phyloP scores from a whole-genome alignment of 768 basidiomycete genomes.

The Podaxis rugospora region DNA sequence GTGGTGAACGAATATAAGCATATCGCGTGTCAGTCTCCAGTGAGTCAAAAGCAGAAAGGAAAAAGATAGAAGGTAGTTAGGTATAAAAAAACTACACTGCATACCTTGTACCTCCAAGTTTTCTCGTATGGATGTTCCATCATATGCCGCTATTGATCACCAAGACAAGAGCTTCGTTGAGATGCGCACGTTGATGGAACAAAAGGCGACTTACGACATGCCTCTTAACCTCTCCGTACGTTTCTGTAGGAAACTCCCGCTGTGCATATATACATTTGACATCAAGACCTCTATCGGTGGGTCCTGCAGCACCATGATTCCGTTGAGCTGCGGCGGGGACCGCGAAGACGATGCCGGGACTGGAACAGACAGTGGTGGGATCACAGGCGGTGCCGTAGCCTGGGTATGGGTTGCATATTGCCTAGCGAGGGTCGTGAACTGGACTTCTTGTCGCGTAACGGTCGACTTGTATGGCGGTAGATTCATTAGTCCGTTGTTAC shows the following conservation, averaged over 20 bases:
- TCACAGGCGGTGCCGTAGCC: background rate
- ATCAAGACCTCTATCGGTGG: background rate
- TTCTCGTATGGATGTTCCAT: too few relatives aligned
- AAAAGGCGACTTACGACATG: constrained; percentile 2
- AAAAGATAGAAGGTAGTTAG: too few relatives aligned
- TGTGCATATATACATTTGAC: background rate
- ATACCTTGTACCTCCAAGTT: too few relatives aligned
- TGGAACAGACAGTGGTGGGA: background rate
- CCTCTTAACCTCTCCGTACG: background rate
- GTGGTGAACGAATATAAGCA: too few relatives aligned
- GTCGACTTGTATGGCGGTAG: constrained; percentile 1
- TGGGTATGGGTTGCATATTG: background rate
- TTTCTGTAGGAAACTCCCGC: background rate
- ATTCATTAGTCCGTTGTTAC: background rate
- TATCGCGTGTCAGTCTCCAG: too few relatives aligned
- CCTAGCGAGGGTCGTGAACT: background rate
- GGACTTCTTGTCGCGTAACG: background rate
- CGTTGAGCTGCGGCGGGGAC: background rate
- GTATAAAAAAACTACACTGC: too few relatives aligned
- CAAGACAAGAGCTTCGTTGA: too few relatives aligned
- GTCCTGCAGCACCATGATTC: background rate
- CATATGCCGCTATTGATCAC: too few relatives aligned
- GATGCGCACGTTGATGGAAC: too few relatives aligned
- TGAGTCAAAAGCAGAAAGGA: too few relatives aligned
- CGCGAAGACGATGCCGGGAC: too few relatives aligned